Base-by-base conservation (phyloP, 2,329 filamentous ascomycete species). In the Fusarium nisikadoi region DNA sequence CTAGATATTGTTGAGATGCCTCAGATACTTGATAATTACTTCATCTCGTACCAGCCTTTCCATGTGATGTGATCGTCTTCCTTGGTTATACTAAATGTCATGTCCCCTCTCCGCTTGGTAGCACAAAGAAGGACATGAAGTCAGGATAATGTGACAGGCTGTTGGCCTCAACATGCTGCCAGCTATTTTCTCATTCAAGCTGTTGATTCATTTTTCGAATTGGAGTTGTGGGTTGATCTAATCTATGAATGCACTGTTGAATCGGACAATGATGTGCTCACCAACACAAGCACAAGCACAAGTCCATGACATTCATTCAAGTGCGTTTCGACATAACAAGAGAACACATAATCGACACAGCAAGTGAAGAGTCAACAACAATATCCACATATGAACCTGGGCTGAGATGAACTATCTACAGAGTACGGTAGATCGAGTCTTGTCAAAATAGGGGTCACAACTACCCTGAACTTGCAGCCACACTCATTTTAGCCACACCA, bases 381-480 rank as follows among this genome's bases (percentile, higher is more conserved):
- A 14, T 4, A 25, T 33, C 12, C 23, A 8, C 29, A 3, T 14
- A 12, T 20, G 8, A 35, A 33, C 16, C 8, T 23, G 3, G 23
- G 11, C 8, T 25, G 23, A 19, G n/a, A 33, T 49, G 20, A 17
- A 14, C 16, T 23, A 23, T 23, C 4, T 50, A 8, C 2, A 35
- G n/a, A n/a, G 14, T 47, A 8, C 14, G 9, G 20, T 19, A 27
- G 31, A 14, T 14, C 20, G 12, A 23, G 35, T n/a, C 23, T 29
- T 29, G 25, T 49, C 23, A 36, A 38, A 69, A 69, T 45, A 71
- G 52, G 50, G 68, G 45, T 33, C n/a, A 20, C 16, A 8, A 20
- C 46, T 67, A 72, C 70, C 70, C 70, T 72, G 14, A 41, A 73
- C 33, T 13, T 1, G 1, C 8, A 69, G 67, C 66, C 66, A 69